phyloP scores from a whole-genome alignment of 169 alveolate species.

The Eimeria sp. region DNA sequence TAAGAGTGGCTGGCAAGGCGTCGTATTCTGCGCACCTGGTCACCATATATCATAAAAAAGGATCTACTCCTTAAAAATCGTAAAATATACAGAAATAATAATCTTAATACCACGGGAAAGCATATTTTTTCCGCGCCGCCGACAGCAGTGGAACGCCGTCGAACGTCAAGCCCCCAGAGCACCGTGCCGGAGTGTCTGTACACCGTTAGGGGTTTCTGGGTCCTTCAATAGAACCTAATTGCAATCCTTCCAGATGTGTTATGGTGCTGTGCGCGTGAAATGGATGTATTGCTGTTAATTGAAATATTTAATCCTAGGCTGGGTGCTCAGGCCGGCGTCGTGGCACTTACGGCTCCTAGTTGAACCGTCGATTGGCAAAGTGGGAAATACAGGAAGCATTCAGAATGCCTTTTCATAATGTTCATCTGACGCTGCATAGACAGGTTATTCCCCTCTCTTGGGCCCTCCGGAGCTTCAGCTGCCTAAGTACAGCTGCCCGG shows the following conservation, averaged over 20 bases:
- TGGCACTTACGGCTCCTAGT: not conserved
- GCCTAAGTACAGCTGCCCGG: not conserved
- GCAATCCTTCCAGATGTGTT: not conserved
- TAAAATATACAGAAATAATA: not conserved
- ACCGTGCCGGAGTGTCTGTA: slow-evolving; percentile 8
- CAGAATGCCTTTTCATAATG: not conserved
- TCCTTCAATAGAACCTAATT: not conserved
- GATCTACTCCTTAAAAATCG: not conserved
- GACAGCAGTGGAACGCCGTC: not conserved
- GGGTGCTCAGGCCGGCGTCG: not conserved
- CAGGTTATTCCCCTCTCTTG: not conserved
- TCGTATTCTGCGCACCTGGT: not conserved
- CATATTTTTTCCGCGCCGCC: slow-evolving; percentile 2
- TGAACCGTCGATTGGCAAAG: slow-evolving; percentile 37
- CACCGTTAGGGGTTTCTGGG: not conserved
- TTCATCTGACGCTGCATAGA: not conserved
- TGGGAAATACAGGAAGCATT: slow-evolving; percentile 3
- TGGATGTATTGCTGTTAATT: not conserved
- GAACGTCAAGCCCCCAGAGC: slow-evolving; percentile 41
- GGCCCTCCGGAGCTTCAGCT: not conserved
- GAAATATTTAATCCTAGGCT: not conserved
- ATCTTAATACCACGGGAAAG: not conserved
- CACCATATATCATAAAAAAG: not conserved
- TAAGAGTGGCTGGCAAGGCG: not conserved
- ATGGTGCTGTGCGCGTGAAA: not conserved